Evolutionary conservation across 2,329 filamentous ascomycete genomes (phyloP), one percentile per base, ranked within the genome.

Genomic region (Pezicula rhizophila): DNA sequence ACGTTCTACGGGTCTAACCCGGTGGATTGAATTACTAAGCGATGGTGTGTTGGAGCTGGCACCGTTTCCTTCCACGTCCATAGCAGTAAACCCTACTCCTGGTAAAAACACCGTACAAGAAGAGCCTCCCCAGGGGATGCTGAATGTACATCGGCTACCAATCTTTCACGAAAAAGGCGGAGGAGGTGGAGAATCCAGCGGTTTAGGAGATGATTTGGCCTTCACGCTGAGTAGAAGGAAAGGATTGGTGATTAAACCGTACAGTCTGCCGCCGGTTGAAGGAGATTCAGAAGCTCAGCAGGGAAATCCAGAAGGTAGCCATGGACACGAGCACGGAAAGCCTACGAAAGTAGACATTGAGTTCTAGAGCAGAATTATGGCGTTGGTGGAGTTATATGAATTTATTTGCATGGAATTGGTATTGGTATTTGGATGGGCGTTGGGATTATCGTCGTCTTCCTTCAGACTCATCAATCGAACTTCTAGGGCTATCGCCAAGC

Each of bases 161-260:
- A 75, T 96, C 1, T 84, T 89, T 56, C 88, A 95, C 51, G 92
- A 97, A 64, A 89, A 87, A 57, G 92, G 93, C 2, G 90, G 90
- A 2, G 89, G 89, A 12, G 84, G 82, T 8, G 77, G 80, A 2
- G 81, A 82, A 51, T 75, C 79, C 35, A 79, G 79, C 50, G 82
- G 82, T 53, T 77, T 85, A 47, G 83, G 87, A 20, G 88, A 95
- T 61, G 90, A 96, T 67, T 78, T 96, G 68, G 90, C 90, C 4
- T 99, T 99, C 66, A 91, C 84, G 52, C 70, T 99, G 45, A 96
- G 89, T 65, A 77, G 89, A 60, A 78, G 79, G 2, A 84, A 79
- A 59, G 91, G 89, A 45, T 82, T 99, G 57, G 79, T 89, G 35
- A 89, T 99, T 55, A 87, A 85, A 60, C 89, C 90, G 0, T 96